Evolutionary conservation across 139 green algal genomes (phyloP).

Genomic region (Chlamydomonas sphaeroides): DNA sequence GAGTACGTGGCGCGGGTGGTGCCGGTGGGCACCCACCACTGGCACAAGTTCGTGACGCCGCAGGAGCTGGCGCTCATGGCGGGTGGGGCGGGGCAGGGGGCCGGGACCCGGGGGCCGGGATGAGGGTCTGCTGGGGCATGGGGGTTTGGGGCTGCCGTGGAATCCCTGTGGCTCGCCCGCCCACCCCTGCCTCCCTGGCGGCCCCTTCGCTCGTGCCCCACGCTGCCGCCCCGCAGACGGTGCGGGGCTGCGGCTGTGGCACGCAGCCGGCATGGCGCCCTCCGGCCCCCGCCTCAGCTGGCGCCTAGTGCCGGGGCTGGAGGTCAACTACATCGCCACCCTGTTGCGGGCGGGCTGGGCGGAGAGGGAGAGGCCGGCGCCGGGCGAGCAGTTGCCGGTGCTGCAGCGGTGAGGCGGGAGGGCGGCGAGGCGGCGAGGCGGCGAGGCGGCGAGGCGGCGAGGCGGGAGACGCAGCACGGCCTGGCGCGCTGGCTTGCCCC

Average conservation of each 20-base stretch:
- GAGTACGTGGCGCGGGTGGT: slow-evolving; percentile 82
- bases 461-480: too few relatives aligned
- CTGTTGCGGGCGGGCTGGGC: neutral
- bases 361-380: too few relatives aligned
- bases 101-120: neutral
- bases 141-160: too few relatives aligned
- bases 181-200: too few relatives aligned
- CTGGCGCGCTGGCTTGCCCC: too few relatives aligned
- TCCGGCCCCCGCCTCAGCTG: neutral
- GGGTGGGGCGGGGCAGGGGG: neutral
- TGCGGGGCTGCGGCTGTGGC: slow-evolving; percentile 30
- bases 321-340: slow-evolving; percentile 86
- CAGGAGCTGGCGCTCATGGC: slow-evolving; percentile 77
- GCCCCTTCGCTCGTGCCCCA: too few relatives aligned
- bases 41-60: slow-evolving; percentile 89
- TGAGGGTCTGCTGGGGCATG: neutral
- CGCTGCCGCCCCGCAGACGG: neutral
- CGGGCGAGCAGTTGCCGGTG: too few relatives aligned
- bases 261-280: slow-evolving; percentile 27
- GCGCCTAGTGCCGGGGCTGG: slow-evolving; percentile 58
- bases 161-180: too few relatives aligned
- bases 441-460: too few relatives aligned
- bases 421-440: too few relatives aligned
- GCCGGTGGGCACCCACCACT: slow-evolving; percentile 49
- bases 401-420: too few relatives aligned